phyloP scores from a whole-genome alignment of 768 basidiomycete genomes.

The Leccinum boreale region DNA sequence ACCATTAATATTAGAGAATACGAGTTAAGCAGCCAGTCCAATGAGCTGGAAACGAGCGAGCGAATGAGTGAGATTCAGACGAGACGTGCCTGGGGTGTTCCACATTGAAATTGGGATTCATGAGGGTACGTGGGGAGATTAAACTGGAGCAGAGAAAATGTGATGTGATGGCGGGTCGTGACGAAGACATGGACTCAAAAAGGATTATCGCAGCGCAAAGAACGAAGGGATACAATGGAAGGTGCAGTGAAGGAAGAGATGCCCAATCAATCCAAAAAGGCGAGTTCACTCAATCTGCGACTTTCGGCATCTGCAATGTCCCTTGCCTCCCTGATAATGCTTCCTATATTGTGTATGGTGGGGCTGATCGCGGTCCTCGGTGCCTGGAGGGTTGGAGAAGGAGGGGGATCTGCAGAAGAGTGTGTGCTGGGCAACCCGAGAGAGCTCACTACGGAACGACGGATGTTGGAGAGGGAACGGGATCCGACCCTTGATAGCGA shows the following conservation, averaged over 20 bases:
- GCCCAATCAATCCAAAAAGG: conserved; percentile 47
- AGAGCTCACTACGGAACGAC: conserved; percentile 42
- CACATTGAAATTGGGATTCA: conserved; percentile 3
- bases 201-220: background rate
- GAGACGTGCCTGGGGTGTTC: background rate
- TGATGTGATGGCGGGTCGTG: background rate
- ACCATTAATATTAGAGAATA: background rate
- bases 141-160: background rate
- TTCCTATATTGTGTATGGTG: conserved; percentile 56
- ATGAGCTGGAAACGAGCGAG: conserved; percentile 7
- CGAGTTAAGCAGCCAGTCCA: background rate
- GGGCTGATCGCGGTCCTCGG: conserved; percentile 48
- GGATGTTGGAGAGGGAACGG: conserved; percentile 42
- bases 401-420: conserved; percentile 32
- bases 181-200: background rate
- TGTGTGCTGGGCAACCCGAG: conserved; percentile 20
- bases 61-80: conserved; percentile 10
- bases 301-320: conserved; percentile 66
- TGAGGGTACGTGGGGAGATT: conserved; percentile 2
- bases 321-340: conserved; percentile 50
- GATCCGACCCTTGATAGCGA: conserved; percentile 31
- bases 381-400: conserved; percentile 34
- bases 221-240: background rate
- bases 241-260: background rate
- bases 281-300: conserved; percentile 67